Evolutionary conservation across 495 filamentous ascomycete species (phyloP).

Genomic region (Neurospora sp.): DNA sequence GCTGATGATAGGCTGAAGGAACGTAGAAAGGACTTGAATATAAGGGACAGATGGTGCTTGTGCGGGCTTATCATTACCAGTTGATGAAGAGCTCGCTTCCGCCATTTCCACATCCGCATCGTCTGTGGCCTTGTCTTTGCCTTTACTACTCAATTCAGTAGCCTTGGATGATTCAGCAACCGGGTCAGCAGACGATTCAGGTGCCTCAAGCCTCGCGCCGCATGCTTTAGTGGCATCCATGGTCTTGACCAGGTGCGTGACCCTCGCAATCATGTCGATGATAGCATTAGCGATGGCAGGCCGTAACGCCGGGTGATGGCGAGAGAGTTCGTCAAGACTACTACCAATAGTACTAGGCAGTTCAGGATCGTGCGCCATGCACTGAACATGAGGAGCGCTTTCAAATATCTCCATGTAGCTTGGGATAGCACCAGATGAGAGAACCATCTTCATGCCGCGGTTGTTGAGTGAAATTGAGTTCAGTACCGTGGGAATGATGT

Average conservation of each 20-base stretch:
- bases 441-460: slow-evolving; percentile 80
- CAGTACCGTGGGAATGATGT: slow-evolving; percentile 73
- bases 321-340: slow-evolving; percentile 86
- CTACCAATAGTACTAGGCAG: slow-evolving; percentile 56
- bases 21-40: slow-evolving; percentile 61
- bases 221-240: slow-evolving; percentile 57
- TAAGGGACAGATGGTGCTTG: slow-evolving; percentile 38
- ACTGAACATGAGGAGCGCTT: slow-evolving; percentile 78
- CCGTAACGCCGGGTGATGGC: slow-evolving; percentile 82
- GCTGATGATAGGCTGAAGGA: slow-evolving; percentile 66
- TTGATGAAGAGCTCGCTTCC: slow-evolving; percentile 30
- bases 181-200: slow-evolving; percentile 38
- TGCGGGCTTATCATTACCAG: neutral
- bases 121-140: slow-evolving; percentile 30
- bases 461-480: slow-evolving; percentile 91
- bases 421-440: slow-evolving; percentile 68
- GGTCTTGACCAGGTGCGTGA: slow-evolving; percentile 55
- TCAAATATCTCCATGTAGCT: slow-evolving; percentile 92
- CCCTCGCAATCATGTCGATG: slow-evolving; percentile 71
- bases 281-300: slow-evolving; percentile 68
- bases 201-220: slow-evolving; percentile 70
- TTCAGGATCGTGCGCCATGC: slow-evolving; percentile 63
- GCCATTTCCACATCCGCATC: slow-evolving; percentile 49
- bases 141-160: slow-evolving; percentile 14
- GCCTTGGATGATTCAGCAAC: slow-evolving; percentile 17